phyloP scores from a whole-genome alignment of 331 rosid species.

The Erythrophleum ivorense region DNA sequence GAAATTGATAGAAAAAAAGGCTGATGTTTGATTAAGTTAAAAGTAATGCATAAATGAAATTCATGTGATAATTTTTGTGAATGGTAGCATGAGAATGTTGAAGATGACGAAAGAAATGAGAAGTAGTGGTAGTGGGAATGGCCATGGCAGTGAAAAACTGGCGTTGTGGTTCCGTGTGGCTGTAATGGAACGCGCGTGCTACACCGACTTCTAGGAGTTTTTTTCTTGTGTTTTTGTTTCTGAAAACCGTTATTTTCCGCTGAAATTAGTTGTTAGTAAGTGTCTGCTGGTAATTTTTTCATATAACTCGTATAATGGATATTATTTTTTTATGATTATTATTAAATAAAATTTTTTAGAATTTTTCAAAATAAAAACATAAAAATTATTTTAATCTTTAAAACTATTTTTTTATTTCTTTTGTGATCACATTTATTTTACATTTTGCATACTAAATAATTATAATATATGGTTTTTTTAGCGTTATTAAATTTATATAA shows the following conservation, averaged over 20 bases:
- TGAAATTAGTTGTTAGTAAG: too few relatives aligned
- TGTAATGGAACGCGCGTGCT: not conserved
- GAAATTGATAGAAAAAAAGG: not conserved
- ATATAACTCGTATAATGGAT: too few relatives aligned
- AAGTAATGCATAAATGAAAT: not conserved
- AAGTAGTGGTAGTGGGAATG: not conserved
- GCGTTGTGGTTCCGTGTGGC: not conserved
- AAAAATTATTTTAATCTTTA: too few relatives aligned
- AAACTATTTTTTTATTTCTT: too few relatives aligned
- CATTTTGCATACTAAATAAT: too few relatives aligned
- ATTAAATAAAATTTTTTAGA: too few relatives aligned
- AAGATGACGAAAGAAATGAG: not conserved
- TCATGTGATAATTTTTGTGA: not conserved
- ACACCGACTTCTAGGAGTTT: not conserved
- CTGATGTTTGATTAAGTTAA: not conserved
- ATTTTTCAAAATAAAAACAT: too few relatives aligned
- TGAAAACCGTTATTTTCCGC: not conserved
- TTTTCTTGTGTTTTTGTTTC: not conserved
- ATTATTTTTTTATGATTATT: too few relatives aligned
- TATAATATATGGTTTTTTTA: too few relatives aligned
- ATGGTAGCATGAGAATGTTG: not conserved
- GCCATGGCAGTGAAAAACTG: slow-evolving; percentile 1
- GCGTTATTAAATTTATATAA: too few relatives aligned
- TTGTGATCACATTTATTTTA: too few relatives aligned
- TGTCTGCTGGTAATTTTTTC: too few relatives aligned